These are phyloP conservation scores for Penicillium digitatum DNA, from an alignment of 2,329 filamentous ascomycete genomes.

Conservation along the genomic window DNA sequence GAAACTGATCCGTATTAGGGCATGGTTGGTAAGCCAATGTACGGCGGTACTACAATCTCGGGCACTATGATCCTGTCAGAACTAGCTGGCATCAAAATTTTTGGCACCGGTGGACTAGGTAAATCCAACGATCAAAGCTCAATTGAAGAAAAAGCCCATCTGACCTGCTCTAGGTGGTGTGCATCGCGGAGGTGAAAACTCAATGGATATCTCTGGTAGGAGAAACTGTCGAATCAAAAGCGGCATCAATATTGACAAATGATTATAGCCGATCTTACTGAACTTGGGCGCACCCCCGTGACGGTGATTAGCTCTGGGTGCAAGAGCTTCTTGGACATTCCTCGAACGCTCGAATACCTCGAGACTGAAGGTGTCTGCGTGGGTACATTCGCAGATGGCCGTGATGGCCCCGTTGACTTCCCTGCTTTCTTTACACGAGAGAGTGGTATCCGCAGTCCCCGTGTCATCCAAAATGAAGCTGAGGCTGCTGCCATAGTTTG, in stretches of 20 bases:
- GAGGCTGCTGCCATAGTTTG: constrained; percentile 87
- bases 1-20: constrained; percentile 45
- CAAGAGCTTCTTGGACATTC: constrained; percentile 94
- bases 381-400: constrained; percentile 82
- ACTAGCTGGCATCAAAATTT: constrained; percentile 82
- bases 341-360: constrained; percentile 77
- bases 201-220: constrained; percentile 76
- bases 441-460: constrained; percentile 75
- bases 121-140: constrained; percentile 3
- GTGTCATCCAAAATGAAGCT: constrained; percentile 66
- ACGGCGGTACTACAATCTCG: constrained; percentile 89
- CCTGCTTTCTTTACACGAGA: constrained; percentile 91
- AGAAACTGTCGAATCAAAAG: neutral
- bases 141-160: neutral
- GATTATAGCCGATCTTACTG: constrained; percentile 72
- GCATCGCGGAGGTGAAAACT: constrained; percentile 78
- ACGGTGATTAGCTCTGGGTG: constrained; percentile 86
- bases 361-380: constrained; percentile 72
- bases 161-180: constrained; percentile 61
- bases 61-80: constrained; percentile 88
- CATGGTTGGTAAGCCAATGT: constrained; percentile 61
- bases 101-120: constrained; percentile 87
- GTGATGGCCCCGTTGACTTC: constrained; percentile 70
- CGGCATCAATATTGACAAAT: neutral
- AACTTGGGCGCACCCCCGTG: constrained; percentile 83